Base-by-base conservation (phyloP, 257 asterid genomes). In the Thymus mandschuricus region DNA sequence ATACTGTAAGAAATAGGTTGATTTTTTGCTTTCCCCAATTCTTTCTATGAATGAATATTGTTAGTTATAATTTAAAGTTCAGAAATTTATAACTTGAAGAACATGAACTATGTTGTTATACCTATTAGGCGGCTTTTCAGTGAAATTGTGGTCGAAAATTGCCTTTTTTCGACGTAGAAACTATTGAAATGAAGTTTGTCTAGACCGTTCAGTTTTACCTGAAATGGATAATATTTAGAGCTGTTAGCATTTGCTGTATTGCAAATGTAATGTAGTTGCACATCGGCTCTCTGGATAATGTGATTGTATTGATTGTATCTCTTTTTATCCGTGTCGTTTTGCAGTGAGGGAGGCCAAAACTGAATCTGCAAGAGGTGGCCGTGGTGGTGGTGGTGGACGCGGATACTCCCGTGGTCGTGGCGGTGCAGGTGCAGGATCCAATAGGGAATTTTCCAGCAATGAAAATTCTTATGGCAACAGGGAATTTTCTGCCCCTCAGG, bases 331-430 rank as follows among this genome's bases (percentile, higher is more conserved):
- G 8, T 1, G 35, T 13, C 29, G 13, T 38, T 9, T 74, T 34
- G 13, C 15, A 89, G 98, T 85, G 48, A 81, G 87, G 68, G 96
- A 92, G 44, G 85, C 85, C 43, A 92, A 76, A 72, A 33, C 82
- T 72, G 96, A 92, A 62, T 38, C 72, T 79, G 73, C 74, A 1
- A 90, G 90, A 69, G 89, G 92, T 28, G 78, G 82, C 52, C 81
- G 87, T 6, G 83, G 89, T 29, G 82, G 21, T 21, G 21, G 84
- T 71, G 81, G 84, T 73, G 97, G 96, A 1, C 87, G 95, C 9
- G 95, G 96, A 35, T 83, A 55, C 55, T 7, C 11, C 11, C 57
- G 57, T 56, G 91, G 84, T 4, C 92, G 91, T 66, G 95, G 87
- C 6, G 44, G 49, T 6, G 80, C 77, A 63, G 92, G 88, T 7